Base-by-base conservation (phyloP, 129 eudicot species). In the Helianthus tuberosus region DNA sequence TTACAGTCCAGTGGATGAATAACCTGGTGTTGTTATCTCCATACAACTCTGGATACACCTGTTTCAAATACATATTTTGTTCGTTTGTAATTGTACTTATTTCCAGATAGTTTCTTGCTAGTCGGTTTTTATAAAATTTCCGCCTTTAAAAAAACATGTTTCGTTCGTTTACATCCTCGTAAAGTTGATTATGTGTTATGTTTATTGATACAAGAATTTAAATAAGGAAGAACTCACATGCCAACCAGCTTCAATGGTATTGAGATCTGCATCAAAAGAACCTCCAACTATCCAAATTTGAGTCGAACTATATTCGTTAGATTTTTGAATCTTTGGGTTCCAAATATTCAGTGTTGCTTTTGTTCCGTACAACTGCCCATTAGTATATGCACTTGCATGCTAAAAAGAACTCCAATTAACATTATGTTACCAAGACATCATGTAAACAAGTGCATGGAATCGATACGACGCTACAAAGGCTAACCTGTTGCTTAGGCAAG, bases 1-100 rank as follows among this genome's bases (percentile, higher is more conserved):
- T 87, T 85, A 92, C 97, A 44, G 97, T 92, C 97, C 97, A 92
- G 74, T 89, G 89, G n/a, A 89, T 92, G 86, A 92, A 89, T 48
- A 92, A 93, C 75, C 97, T 89, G 61, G 97, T 89, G 79, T 86
- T 86, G 81, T 71, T 86, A 80, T 89, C 96, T 53, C 97, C 97
- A 79, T 89, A 86, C 11, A 92, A 75, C 74, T 85, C 92, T 44
- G 96, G 93, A 58, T 86, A 86, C 62, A 91, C 97, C 97, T 91
- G 84, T 79, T 71, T 32, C 13, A 67, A 5, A 69, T 15, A 53
- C 43, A 43, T n/a, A 43, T 25, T 20, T 20, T 20, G 23, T 20
- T 20, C n/a, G n/a, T n/a, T n/a, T n/a, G n/a, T n/a, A n/a, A n/a
- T n/a, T n/a, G 35, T 3, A 29, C 35, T 29, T 29, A 29, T 29